A percentile compares a stretch with the other conserved stretches of the same genome.
phyloP scores from a whole-genome alignment of 2,329 filamentous ascomycete genomes.

The Talaromyces sp. region DNA sequence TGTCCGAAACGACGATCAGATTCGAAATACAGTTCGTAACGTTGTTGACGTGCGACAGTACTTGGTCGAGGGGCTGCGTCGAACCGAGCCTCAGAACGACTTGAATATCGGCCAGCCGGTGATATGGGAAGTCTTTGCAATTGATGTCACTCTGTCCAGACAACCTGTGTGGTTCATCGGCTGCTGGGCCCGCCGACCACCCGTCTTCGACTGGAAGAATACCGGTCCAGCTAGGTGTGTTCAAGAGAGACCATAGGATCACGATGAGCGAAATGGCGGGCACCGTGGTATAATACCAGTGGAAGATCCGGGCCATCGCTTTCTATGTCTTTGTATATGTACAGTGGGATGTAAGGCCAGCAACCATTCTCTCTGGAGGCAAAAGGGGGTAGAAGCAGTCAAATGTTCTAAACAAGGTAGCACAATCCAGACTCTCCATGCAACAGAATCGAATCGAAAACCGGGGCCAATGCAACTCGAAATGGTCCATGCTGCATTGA shows the following conservation, averaged over 20 bases:
- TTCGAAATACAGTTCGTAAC: conserved; percentile 53
- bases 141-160: background rate
- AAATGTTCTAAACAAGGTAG: background rate
- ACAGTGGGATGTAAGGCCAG: background rate
- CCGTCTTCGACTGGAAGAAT: background rate
- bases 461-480: background rate
- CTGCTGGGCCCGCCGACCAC: background rate
- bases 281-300: background rate
- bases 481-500: background rate
- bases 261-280: background rate
- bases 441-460: background rate
- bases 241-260: conserved; percentile 5
- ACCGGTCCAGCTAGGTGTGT: conserved; percentile 1
- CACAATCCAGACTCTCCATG: background rate
- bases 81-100: conserved; percentile 55
- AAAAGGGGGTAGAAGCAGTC: background rate
- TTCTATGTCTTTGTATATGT: background rate
- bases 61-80: conserved; percentile 50
- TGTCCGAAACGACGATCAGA: conserved; percentile 56
- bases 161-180: background rate
- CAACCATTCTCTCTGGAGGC: background rate
- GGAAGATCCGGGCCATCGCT: background rate
- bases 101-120: conserved; percentile 45
- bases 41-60: conserved; percentile 50
- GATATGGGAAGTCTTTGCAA: conserved; percentile 24